Conservation (phyloP, 345 rosid genomes). For the Ceriops tagal region DNA sequence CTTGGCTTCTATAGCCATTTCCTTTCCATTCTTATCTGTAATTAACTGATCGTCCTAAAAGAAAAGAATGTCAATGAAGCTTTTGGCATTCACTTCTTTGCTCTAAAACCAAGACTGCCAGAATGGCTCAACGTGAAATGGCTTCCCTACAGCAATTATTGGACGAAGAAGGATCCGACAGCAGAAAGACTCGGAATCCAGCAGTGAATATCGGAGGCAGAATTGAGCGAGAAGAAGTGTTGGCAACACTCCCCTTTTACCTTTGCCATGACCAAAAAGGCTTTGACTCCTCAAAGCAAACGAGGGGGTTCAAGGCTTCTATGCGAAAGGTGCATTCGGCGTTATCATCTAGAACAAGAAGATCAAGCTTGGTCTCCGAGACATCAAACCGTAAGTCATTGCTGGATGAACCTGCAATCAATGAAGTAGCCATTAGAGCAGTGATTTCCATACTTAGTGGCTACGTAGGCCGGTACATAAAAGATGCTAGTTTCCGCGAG, state of each 20-base stretch:
- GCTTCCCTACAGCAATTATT: conserved; percentile 48
- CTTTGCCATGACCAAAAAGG: conserved; percentile 39
- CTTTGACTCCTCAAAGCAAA: conserved; percentile 13
- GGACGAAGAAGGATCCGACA: conserved; percentile 38
- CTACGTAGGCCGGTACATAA: conserved; percentile 41
- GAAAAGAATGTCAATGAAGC: conserved; percentile 30
- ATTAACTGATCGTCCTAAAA: not conserved
- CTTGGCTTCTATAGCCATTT: conserved; percentile 2
- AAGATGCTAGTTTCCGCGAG: conserved; percentile 40
- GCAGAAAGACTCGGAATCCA: conserved; percentile 10
- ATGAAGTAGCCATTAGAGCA: conserved; percentile 44
- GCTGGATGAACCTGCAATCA: conserved; percentile 41
- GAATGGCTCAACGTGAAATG: conserved; percentile 12
- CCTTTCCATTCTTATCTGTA: conserved; percentile 16
- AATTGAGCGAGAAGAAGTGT: conserved; percentile 20
- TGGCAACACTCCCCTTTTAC: conserved; percentile 27
- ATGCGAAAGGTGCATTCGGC: conserved; percentile 28
- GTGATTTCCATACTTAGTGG: conserved; percentile 54
- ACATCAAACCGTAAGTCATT: conserved; percentile 16
- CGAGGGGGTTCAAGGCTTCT: conserved; percentile 5
- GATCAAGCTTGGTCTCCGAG: conserved; percentile 22
- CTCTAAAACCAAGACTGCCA: conserved; percentile 8
- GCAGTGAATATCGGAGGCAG: conserved; percentile 13
- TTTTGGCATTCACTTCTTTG: conserved; percentile 8
- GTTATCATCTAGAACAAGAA: conserved; percentile 19